A percentile compares a stretch with the other conserved stretches of the same genome.
phyloP scores from a whole-genome alignment of 768 basidiomycete genomes.

The Thelephora ganbajun region DNA sequence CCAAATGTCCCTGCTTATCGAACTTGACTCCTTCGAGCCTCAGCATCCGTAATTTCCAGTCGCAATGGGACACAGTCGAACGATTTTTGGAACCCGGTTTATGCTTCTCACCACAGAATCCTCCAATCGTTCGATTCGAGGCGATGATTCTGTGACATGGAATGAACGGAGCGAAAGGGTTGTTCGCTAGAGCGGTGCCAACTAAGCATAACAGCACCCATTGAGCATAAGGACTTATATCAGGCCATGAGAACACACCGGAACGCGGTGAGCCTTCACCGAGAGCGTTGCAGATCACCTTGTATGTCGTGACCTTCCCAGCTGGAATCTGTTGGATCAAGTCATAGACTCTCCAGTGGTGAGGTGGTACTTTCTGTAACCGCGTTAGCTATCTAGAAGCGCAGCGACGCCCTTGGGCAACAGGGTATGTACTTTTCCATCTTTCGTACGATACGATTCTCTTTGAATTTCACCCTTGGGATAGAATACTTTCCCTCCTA shows the following conservation, averaged over 20 bases:
- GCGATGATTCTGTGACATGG: background rate
- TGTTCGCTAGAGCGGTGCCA: background rate
- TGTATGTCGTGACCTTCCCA: conserved; percentile 45
- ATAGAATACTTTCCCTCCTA: background rate
- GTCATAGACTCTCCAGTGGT: conserved; percentile 54
- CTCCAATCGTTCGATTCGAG: background rate
- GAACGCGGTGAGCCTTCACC: background rate
- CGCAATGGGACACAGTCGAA: background rate
- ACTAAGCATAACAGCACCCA: background rate
- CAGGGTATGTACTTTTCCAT: background rate
- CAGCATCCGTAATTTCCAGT: background rate
- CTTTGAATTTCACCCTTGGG: background rate
- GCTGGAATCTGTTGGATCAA: conserved; percentile 31
- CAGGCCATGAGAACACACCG: background rate
- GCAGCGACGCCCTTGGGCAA: background rate
- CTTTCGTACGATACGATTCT: background rate
- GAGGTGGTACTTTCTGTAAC: conserved; percentile 30
- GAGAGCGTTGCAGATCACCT: conserved; percentile 14
- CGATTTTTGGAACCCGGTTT: too few relatives aligned
- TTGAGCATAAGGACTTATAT: background rate
- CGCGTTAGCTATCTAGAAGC: background rate
- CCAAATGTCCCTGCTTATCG: background rate
- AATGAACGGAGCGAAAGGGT: background rate
- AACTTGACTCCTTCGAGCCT: background rate
- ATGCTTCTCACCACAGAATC: background rate